Evolutionary conservation across 768 basidiomycete species (phyloP).

Genomic region (Russula sp.): DNA sequence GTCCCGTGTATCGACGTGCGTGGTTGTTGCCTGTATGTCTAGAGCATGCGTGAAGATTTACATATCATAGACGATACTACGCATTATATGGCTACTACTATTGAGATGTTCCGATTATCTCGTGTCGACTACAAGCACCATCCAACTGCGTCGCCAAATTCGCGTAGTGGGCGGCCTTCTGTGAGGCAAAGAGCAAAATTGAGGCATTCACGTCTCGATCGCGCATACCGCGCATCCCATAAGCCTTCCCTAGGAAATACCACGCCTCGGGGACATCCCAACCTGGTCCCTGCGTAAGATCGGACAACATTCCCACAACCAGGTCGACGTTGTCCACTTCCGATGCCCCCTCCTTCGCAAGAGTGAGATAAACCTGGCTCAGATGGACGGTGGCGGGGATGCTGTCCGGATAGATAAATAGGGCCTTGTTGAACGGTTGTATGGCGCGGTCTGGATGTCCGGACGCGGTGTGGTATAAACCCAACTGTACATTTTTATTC

Average conservation of each 20-base stretch:
- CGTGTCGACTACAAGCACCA: conserved; percentile 51
- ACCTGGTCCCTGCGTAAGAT: conserved; percentile 72
- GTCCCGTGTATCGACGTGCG: conserved; percentile 13
- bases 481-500: conserved; percentile 49
- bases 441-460: conserved; percentile 59
- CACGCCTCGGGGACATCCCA: conserved; percentile 96
- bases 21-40: conserved; percentile 10
- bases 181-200: conserved; percentile 62
- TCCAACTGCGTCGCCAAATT: conserved; percentile 60
- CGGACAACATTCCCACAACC: conserved; percentile 74
- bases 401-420: conserved; percentile 82
- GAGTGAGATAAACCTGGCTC: conserved; percentile 64
- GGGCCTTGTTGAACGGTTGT: conserved; percentile 79
- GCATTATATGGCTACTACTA: conserved; percentile 9
- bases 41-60: not conserved
- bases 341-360: conserved; percentile 34
- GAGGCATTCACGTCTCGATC: conserved; percentile 75
- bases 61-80: conserved; percentile 5
- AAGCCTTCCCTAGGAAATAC: conserved; percentile 85
- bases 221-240: conserved; percentile 67
- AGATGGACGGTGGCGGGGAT: conserved; percentile 77
- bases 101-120: not conserved
- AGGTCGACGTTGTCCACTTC: conserved; percentile 62
- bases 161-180: conserved; percentile 61
- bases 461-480: conserved; percentile 64